Evolutionary conservation across 306 rosid species (phyloP), one percentile per base, ranked within the genome.

Genomic region (Mucuna pruriens): DNA sequence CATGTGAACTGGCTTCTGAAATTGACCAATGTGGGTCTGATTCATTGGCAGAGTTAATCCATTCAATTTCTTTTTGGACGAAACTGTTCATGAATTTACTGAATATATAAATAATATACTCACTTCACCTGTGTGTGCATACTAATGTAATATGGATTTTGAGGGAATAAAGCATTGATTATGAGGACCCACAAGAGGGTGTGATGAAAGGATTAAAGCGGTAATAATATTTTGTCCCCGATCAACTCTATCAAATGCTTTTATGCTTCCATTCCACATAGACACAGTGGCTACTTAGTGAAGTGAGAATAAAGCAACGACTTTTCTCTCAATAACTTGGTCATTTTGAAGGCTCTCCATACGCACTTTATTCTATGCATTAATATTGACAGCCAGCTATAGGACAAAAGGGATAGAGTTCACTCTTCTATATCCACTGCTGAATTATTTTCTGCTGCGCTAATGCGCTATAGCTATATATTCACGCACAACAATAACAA

Each of bases 81-180:
- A 58, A 58, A 23, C 9, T 29, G 40, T 16, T 9, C 5, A 40
- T 22, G 52, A 67, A 39, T 5, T 67, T 40, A 5, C 48, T 72
- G 31, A 36, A n/a, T n/a, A n/a, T n/a, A n/a, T n/a, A n/a, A n/a
- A 54, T 38, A 63, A 77, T 68, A 71, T 36, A 52, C 25, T 57
- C 38, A 44, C 36, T 71, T 62, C 11, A 20, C 4, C 60, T 36
- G 10, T 36, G 44, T 66, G 25, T 12, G 31, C 49, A 52, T 29
- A 46, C 34, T 25, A 6, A 6, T 36, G 17, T 23, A 11, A 11
- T 22, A 69, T 71, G 86, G 84, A 67, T 62, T 62, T 31, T 13
- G 75, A 85, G 80, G 86, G 87, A 79, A 85, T 84, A 85, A 70
- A 86, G 82, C 83, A 82, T 84, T 79, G 80, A 86, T 81, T 58